Evolutionary conservation across 2,329 filamentous ascomycete genomes (phyloP).

Genomic region (Ambrosiella xylebori): DNA sequence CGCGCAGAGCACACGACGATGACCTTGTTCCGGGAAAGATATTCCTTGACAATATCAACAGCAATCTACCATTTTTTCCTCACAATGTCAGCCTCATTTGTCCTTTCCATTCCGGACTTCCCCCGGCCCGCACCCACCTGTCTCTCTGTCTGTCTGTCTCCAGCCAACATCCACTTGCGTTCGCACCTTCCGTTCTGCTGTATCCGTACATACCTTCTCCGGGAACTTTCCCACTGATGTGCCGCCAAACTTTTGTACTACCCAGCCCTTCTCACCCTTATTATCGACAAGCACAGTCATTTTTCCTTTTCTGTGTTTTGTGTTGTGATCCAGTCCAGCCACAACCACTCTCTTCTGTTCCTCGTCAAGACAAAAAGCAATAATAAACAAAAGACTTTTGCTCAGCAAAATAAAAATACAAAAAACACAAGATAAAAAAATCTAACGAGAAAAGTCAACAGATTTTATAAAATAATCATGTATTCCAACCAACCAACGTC

Average conservation of each 20-base stretch:
- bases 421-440: background rate
- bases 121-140: too few relatives aligned
- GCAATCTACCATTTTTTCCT: background rate
- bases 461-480: background rate
- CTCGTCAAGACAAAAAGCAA: background rate
- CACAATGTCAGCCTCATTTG: background rate
- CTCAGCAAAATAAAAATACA: background rate
- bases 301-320: background rate
- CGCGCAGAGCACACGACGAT: conserved; percentile 91
- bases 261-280: conserved; percentile 41
- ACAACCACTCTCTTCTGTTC: background rate
- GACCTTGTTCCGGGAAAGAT: conserved; percentile 51
- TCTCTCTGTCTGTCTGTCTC: too few relatives aligned
- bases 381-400: background rate
- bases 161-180: too few relatives aligned
- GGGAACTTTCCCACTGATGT: conserved; percentile 94
- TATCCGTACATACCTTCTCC: conserved; percentile 33
- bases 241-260: conserved; percentile 89
- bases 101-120: background rate
- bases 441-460: conserved; percentile 1
- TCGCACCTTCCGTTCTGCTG: too few relatives aligned
- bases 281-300: conserved; percentile 17
- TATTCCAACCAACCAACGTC: background rate
- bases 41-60: conserved; percentile 9
- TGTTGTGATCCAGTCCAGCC: background rate